Evolutionary conservation across 108 stramenopile species (phyloP), one percentile per base, ranked within the genome.

Genomic region (Cyclostephanos tholiformis): DNA sequence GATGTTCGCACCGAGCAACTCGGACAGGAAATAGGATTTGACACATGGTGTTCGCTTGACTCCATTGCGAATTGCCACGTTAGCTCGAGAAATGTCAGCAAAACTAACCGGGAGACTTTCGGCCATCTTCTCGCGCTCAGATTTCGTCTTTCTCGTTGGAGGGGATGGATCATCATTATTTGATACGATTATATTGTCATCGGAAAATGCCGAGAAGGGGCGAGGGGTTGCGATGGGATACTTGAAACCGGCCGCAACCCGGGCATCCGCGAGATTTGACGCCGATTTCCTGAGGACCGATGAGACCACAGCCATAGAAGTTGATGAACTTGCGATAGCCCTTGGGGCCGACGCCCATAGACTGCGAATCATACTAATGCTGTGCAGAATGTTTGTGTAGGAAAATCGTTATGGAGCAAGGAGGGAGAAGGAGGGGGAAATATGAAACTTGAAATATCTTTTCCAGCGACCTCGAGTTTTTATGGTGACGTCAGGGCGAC

Each of bases 1-100:
- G 16, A 96, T 80, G 60, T 92, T 89, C 23, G 89, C 89, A n/a
- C 90, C 91, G 10, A 89, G 82, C 13, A 92, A 57, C 78, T 96
- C 91, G 20, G 86, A 87, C 6, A 96, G 78, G 53, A 91, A 93
- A 66, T 82, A 84, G 3, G 85, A 87, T 63, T 88, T 85, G 44
- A 74, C 69, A 71, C 85, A 85, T 13, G 72, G 68, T 17, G 94
- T 92, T 16, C 94, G 86, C 53, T 66, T 72, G 29, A 95, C 85
- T 11, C 94, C 94, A 30, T 74, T 84, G 11, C 87, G 79, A 32
- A 95, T 93, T 29, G 91, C 86, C 2, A 93, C 91, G 26, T 87
- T 77, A 22, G 92, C 92, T 10, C 91, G 83, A 8, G 87, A 87
- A 13, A 93, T 90, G 68, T 96, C 95, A 52, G 88, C 80, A 77